A percentile compares a stretch with the other conserved stretches of the same genome.
These are phyloP conservation scores for Tetrapisispora fleetii DNA, from an alignment of 805 yeast genomes.

Conservation along the genomic window DNA sequence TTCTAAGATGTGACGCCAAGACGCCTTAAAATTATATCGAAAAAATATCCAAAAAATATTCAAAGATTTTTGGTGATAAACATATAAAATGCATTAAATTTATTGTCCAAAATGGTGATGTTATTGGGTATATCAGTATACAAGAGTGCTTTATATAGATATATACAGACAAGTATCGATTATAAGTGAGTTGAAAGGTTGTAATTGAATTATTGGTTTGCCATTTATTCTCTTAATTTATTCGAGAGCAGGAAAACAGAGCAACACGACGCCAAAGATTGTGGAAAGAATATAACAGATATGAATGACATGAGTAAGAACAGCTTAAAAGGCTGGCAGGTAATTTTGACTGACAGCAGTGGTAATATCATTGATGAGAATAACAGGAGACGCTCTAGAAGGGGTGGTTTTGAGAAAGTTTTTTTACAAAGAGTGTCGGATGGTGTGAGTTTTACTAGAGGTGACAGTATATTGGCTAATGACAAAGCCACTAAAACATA, in stretches of 20 bases:
- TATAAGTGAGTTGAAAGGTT: too few relatives aligned
- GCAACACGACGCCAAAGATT: not conserved
- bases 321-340: constrained; percentile 17
- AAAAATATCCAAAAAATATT: too few relatives aligned
- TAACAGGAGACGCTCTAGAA: constrained; percentile 10
- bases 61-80: too few relatives aligned
- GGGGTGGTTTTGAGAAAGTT: constrained; percentile 4
- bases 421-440: constrained; percentile 35
- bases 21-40: too few relatives aligned
- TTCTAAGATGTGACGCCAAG: too few relatives aligned
- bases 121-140: too few relatives aligned
- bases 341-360: constrained; percentile 19
- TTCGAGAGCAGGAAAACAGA: not conserved
- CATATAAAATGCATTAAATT: too few relatives aligned
- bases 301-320: constrained; percentile 1
- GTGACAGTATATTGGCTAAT: constrained; percentile 39
- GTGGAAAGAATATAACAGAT: not conserved
- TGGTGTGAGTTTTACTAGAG: constrained; percentile 37
- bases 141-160: too few relatives aligned
- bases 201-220: too few relatives aligned
- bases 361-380: constrained; percentile 17
- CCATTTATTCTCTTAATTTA: too few relatives aligned
- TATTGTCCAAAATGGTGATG: too few relatives aligned
- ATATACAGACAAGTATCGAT: too few relatives aligned
- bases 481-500: constrained; percentile 26